phyloP scores from a whole-genome alignment of 75 land plant species.

The Adiantum capillusveneris region DNA sequence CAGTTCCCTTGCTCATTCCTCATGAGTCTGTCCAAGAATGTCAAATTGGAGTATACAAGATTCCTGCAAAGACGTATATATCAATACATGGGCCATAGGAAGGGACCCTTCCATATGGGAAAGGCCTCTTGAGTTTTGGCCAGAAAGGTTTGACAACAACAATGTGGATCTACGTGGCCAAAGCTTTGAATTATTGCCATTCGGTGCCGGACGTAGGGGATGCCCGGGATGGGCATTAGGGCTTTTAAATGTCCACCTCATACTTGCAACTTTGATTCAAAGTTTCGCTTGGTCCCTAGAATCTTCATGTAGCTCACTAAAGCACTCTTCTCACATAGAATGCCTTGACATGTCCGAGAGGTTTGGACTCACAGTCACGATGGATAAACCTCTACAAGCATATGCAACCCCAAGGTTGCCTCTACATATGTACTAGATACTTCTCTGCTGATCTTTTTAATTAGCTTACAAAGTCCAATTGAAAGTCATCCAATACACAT shows the following conservation, averaged over 20 bases:
- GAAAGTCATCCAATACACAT: no score
- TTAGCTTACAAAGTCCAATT: no score
- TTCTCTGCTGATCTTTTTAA: no score
- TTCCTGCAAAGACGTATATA: neutral
- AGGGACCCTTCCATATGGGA: conserved; percentile 9
- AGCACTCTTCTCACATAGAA: neutral
- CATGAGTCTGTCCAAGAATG: conserved; percentile 6
- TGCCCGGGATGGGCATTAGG: conserved; percentile 85
- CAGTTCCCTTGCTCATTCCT: conserved; percentile 12
- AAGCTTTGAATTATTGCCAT: conserved; percentile 65
- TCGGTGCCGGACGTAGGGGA: conserved; percentile 67
- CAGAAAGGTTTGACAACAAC: conserved; percentile 17
- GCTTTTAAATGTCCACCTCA: conserved; percentile 44
- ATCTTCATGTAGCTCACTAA: conserved; percentile 14
- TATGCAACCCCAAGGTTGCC: conserved; percentile 53
- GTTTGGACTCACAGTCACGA: conserved; percentile 76
- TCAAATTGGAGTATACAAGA: neutral
- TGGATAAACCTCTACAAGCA: conserved; percentile 45
- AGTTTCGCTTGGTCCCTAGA: conserved; percentile 65
- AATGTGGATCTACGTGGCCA: conserved; percentile 68
- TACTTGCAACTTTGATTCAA: conserved; percentile 57
- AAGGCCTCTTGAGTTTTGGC: conserved; percentile 7
- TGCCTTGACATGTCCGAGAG: conserved; percentile 62
- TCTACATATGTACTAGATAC: no score
- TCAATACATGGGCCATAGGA: conserved; percentile 12